Evolutionary conservation across 2,329 filamentous ascomycete species (phyloP).

Genomic region (Huntiella moniliformis): DNA sequence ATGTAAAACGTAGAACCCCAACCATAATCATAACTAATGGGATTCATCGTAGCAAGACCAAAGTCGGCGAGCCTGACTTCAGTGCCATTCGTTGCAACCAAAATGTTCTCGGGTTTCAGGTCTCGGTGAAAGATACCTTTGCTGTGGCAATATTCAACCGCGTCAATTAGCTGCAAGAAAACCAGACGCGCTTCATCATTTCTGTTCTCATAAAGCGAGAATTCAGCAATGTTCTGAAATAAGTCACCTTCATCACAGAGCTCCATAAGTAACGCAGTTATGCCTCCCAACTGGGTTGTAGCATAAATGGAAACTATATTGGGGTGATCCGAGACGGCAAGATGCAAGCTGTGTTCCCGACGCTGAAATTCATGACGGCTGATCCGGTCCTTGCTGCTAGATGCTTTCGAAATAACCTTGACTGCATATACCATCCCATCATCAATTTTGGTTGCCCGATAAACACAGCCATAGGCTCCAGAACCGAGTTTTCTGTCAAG

Average conservation of each 20-base stretch:
- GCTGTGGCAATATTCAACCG: constrained; percentile 85
- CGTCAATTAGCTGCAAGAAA: constrained; percentile 91
- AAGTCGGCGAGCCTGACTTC: constrained; percentile 96
- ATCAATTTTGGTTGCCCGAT: constrained; percentile 60
- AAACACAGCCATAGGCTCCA: constrained; percentile 92
- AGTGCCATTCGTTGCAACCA: constrained; percentile 73
- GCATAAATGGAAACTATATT: constrained; percentile 89
- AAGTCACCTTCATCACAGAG: constrained; percentile 94
- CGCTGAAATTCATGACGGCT: constrained; percentile 72
- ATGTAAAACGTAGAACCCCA: constrained; percentile 99
- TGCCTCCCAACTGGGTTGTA: constrained; percentile 81
- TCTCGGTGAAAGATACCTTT: constrained; percentile 93
- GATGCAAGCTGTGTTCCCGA: constrained; percentile 81
- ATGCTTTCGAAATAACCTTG: constrained; percentile 39
- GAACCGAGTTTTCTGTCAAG: constrained; percentile 42
- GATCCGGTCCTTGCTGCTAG: no score
- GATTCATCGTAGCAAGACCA: constrained; percentile 74
- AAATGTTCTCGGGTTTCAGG: constrained; percentile 93
- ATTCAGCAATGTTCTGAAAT: constrained; percentile 93
- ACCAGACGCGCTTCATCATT: constrained; percentile 71
- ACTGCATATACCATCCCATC: constrained; percentile 49
- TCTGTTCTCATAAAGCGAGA: constrained; percentile 81
- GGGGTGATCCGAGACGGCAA: constrained; percentile 69
- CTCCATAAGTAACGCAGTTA: constrained; percentile 90
- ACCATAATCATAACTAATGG: constrained; percentile 79